These are phyloP conservation scores for Annulohypoxylon nitens DNA, from an alignment of 495 filamentous ascomycete genomes.

Conservation along the genomic window DNA sequence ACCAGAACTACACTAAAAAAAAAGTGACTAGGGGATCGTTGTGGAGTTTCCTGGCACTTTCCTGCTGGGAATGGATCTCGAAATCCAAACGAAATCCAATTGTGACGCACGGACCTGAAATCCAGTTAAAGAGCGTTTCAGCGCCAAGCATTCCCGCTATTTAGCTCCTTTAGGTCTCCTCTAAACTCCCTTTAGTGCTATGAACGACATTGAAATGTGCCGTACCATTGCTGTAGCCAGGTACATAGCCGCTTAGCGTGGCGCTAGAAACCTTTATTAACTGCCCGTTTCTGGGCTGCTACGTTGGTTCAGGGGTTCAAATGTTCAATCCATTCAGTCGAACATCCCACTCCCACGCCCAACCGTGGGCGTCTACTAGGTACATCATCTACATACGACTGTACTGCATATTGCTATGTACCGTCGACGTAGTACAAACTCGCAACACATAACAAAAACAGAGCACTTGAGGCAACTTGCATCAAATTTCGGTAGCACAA, in stretches of 20 bases:
- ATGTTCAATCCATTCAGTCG: not conserved
- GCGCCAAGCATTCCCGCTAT: constrained; percentile 38
- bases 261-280: constrained; percentile 31
- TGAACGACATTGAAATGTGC: constrained; percentile 11
- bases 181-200: not conserved
- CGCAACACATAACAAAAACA: not conserved
- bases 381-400: not conserved
- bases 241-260: constrained; percentile 9
- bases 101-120: constrained; percentile 29
- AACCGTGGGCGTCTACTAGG: not conserved
- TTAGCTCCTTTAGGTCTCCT: constrained; percentile 14
- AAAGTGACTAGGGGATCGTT: constrained; percentile 33
- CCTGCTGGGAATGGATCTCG: constrained; percentile 32
- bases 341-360: not conserved
- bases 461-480: constrained; percentile 11
- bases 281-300: constrained; percentile 24
- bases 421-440: not conserved
- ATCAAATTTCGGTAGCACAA: constrained; percentile 31
- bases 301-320: constrained; percentile 40
- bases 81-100: constrained; percentile 44
- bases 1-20: constrained; percentile 34
- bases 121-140: constrained; percentile 18
- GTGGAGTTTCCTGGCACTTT: constrained; percentile 30
- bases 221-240: constrained; percentile 17
- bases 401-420: too few relatives aligned